phyloP scores from a whole-genome alignment of 2,329 filamentous ascomycete genomes.

The Aureobasidium sp. region DNA sequence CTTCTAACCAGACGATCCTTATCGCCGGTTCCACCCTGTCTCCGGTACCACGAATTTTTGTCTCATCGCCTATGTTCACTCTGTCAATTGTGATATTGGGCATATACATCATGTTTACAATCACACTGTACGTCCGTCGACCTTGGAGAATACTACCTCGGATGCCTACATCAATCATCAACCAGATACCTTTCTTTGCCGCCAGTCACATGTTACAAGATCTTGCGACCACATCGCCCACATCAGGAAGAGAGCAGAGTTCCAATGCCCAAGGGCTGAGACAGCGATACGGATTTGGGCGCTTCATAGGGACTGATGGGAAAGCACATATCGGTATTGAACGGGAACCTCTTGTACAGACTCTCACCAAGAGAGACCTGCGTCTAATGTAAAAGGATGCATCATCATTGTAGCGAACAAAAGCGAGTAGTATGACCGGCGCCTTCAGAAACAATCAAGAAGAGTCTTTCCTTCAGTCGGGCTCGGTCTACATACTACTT shows the following conservation, averaged over 20 bases:
- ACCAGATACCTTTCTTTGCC: conserved; percentile 53
- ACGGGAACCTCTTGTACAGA: conserved; percentile 41
- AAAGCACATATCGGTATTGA: conserved; percentile 60
- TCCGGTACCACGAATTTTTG: conserved; percentile 49
- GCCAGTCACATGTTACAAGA: conserved; percentile 51
- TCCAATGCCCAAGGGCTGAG: conserved; percentile 27
- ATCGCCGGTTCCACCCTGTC: conserved; percentile 26
- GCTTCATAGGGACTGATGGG: conserved; percentile 55
- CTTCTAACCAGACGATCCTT: rapidly evolving
- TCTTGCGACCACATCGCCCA: conserved; percentile 29
- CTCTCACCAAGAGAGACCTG: conserved; percentile 14
- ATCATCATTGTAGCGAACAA: conserved; percentile 3
- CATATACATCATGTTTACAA: conserved; percentile 49
- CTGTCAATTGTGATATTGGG: conserved; percentile 50
- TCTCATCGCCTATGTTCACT: conserved; percentile 52
- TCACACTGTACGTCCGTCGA: conserved; percentile 47
- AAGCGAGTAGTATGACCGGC: not conserved
- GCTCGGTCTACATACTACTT: not conserved
- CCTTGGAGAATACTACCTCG: conserved; percentile 53
- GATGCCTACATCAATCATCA: conserved; percentile 58
- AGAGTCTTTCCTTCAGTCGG: not conserved
- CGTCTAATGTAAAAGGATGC: not conserved
- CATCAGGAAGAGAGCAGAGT: conserved; percentile 27
- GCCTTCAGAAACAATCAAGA: not conserved
- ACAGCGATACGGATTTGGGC: conserved; percentile 53